Percentiles rank a stretch among this genome's conserved stretches.
These are phyloP conservation scores for Dicorynia guianensis DNA, from an alignment of 306 rosid species.

Conservation along the genomic window DNA sequence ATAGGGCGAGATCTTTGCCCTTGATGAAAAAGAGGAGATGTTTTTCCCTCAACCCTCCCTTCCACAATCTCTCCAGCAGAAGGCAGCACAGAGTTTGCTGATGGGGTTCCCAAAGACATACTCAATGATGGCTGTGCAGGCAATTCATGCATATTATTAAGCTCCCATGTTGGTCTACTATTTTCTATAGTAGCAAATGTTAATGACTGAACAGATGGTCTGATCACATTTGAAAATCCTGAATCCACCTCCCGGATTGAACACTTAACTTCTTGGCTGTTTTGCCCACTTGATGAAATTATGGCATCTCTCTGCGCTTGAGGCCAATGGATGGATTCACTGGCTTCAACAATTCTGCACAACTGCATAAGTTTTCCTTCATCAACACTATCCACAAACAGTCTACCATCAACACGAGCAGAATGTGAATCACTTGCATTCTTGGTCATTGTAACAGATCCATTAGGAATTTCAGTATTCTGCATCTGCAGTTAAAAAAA, in stretches of 20 bases:
- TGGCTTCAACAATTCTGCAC: slow-evolving; percentile 86
- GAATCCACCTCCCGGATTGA: slow-evolving; percentile 55
- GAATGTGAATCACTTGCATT: slow-evolving; percentile 55
- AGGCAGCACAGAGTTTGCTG: slow-evolving; percentile 56
- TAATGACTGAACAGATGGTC: slow-evolving; percentile 62
- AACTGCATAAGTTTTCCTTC: slow-evolving; percentile 87
- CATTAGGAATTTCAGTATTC: slow-evolving; percentile 57
- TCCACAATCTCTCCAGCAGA: slow-evolving; percentile 62
- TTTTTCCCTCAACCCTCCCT: slow-evolving; percentile 65
- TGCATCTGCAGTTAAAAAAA: slow-evolving; percentile 53
- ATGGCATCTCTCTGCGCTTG: slow-evolving; percentile 56
- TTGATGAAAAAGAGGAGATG: slow-evolving; percentile 64
- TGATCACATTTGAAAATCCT: slow-evolving; percentile 58
- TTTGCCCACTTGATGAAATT: slow-evolving; percentile 50
- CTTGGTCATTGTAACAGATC: slow-evolving; percentile 51
- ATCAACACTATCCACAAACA: slow-evolving; percentile 52
- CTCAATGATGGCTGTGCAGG: slow-evolving; percentile 68
- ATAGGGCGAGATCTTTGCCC: slow-evolving; percentile 76
- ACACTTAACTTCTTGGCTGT: slow-evolving; percentile 51
- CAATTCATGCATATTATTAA: slow-evolving; percentile 56
- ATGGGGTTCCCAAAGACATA: slow-evolving; percentile 78
- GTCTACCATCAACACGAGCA: slow-evolving; percentile 55
- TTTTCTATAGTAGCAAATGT: slow-evolving; percentile 61
- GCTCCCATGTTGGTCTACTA: slow-evolving; percentile 60
- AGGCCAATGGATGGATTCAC: slow-evolving; percentile 60